Evolutionary conservation across 352 stramenopile genomes (phyloP), one percentile per base, ranked within the genome.

Genomic region (Aphanomyces cochlioides): DNA sequence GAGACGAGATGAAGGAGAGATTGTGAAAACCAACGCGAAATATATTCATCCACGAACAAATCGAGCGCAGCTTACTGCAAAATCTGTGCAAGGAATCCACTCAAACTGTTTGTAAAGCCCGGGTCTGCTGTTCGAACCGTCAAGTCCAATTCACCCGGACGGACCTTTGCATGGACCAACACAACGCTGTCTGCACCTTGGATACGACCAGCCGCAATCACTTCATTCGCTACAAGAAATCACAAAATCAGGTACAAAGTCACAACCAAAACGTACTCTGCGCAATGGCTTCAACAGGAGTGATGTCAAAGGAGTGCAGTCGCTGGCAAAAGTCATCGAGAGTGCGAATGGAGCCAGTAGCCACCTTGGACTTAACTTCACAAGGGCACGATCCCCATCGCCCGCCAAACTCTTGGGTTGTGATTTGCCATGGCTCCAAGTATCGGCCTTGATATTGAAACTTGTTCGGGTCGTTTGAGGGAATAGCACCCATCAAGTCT

Each of bases 131-230:
- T 94, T 65, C 87, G 84, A 56, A 96, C 88, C 8, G 88, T 96
- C 47, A 96, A 60, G 66, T 96, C 86, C 64, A 94, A 94, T 37
- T 85, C 88, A 28, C 83, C 86, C 40, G 73, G 91, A 58, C 88
- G 88, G 66, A 96, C 77, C 75, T 96, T 96, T 54, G 90, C 79
- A 76, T 96, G 88, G 72, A 96, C 89, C 73, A 96, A 75, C 67
- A 79, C 84, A 10, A 94, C 83, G 63, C 90, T 82, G 67, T 96
- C 86, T 60, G 88, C 92, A 76, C 91, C 90, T 45, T 77, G 77
- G 28, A 96, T 70, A 41, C 88, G 86, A 15, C 79, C 88, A 43
- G 86, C 81, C 28, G 88, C 85, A 72, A 96, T 96, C 53, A 87
- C 88, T 79, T 96, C 88, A 75, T 93, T 96, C 12, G 88, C 87